phyloP scores from a whole-genome alignment of 2,329 filamentous ascomycete species.

The Bipolaris victoriae region DNA sequence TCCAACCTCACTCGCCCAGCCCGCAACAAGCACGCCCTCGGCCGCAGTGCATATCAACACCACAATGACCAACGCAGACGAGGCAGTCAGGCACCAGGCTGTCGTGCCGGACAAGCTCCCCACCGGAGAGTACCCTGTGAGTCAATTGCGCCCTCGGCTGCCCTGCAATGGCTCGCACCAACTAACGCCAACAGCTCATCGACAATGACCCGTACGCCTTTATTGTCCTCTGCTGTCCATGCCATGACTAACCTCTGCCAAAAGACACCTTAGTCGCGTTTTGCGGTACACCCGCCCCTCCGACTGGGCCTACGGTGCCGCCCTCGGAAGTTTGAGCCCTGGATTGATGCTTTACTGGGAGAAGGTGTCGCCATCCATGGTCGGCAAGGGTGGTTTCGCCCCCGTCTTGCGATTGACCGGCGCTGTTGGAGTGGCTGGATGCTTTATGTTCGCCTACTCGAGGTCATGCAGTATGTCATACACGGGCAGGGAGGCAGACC shows the following conservation, averaged over 20 bases:
- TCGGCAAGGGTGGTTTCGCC: conserved; percentile 81
- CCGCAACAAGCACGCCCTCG: conserved; percentile 16
- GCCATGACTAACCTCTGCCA: conserved; percentile 28
- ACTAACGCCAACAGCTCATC: conserved; percentile 74
- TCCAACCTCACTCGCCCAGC: conserved; percentile 16
- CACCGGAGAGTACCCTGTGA: conserved; percentile 84
- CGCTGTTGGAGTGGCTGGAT: conserved; percentile 74
- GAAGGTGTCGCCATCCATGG: conserved; percentile 81
- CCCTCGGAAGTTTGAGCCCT: conserved; percentile 74
- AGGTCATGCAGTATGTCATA: conserved; percentile 75
- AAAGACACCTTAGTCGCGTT: conserved; percentile 92
- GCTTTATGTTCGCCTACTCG: conserved; percentile 85
- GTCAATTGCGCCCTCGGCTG: conserved; percentile 46
- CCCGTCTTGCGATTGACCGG: conserved; percentile 80
- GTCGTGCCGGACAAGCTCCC: conserved; percentile 78
- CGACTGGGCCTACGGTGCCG: conserved; percentile 77
- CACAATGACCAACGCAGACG: conserved; percentile 39
- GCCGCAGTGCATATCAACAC: conserved; percentile 25
- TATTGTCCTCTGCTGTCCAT: conserved; percentile 9
- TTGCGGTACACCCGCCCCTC: conserved; percentile 82
- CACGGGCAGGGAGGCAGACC: background rate
- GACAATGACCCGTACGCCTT: conserved; percentile 92
- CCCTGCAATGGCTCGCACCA: conserved; percentile 28
- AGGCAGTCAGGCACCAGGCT: conserved; percentile 45
- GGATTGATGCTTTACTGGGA: conserved; percentile 79